Evolutionary conservation across 495 filamentous ascomycete genomes (phyloP), one percentile per base, ranked within the genome.

Genomic region (Aspergillus carlsbadensis): DNA sequence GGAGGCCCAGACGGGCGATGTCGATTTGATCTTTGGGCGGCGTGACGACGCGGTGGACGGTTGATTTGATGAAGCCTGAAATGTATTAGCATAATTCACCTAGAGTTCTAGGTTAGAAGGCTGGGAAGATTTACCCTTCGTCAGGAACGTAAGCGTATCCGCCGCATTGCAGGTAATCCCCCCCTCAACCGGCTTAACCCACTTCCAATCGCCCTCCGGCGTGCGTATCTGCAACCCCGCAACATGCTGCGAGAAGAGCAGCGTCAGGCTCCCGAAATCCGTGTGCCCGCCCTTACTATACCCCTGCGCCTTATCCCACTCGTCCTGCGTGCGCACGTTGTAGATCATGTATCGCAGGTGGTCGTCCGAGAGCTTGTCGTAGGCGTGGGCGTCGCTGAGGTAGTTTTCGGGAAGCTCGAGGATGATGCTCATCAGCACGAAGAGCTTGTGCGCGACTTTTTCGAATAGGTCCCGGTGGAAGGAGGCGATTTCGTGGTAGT

Each of bases 271-370:
- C 22, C 77, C 78, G 52, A 80, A 82, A 62, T 84, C 81, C 10
- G 78, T 83, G 58, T 83, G 81, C 1, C 78, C 81, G n/a, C 72
- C 68, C 7, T 65, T 67, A 47, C 71, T 77, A 20, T 74, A 69
- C 41, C 68, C 72, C 31, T 76, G 69, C 15, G 62, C 70, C 11
- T 70, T 69, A 3, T 65, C 77, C 48, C 76, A 70, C 41, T 80
- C 78, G 39, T 79, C 79, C 2, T 69, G 64, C 0, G 71, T 71
- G 7, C 81, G 76, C 0, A 72, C 66, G 52, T 75, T 68, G 61
- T 82, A 83, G 51, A 78, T 77, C 80, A 83, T 82, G 60, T 84
- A 82, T 11, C 81, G 74, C 10, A 84, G 61, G 57, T 83, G 76
- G 55, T 77, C 75, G 26, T 78, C 70, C 13, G 69, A 73, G 31